Evolutionary conservation across 1,139 yeast species (phyloP).

Genomic region (Candida buenavistaensis): DNA sequence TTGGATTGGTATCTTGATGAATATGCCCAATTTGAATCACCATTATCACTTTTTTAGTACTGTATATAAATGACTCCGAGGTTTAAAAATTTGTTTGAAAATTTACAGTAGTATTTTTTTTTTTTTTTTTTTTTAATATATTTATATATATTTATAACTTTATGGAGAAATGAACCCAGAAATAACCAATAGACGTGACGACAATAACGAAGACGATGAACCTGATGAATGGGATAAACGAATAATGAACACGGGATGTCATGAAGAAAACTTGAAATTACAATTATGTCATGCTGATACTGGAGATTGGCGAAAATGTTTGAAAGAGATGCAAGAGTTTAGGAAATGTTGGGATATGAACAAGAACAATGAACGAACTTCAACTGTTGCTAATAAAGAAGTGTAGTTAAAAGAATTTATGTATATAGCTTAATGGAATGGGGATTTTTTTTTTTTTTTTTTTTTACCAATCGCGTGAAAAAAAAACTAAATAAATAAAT

Average conservation of each 20-base stretch:
- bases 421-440: too few relatives aligned
- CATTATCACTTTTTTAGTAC: neutral
- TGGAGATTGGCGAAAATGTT: constrained; percentile 76
- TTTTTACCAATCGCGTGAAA: too few relatives aligned
- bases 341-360: constrained; percentile 65
- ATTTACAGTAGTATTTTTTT: too few relatives aligned
- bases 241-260: constrained; percentile 73
- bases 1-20: neutral
- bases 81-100: neutral
- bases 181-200: constrained; percentile 1
- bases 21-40: constrained; percentile 2
- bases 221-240: constrained; percentile 79
- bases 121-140: too few relatives aligned
- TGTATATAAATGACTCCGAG: neutral
- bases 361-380: constrained; percentile 57
- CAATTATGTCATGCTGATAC: constrained; percentile 80
- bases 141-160: too few relatives aligned
- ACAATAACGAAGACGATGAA: constrained; percentile 45
- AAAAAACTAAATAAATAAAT: neutral
- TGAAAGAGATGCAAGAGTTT: constrained; percentile 66
- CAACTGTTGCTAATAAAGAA: constrained; percentile 41
- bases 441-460: too few relatives aligned
- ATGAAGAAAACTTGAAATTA: constrained; percentile 62
- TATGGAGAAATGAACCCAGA: constrained; percentile 11
- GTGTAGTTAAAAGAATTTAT: too few relatives aligned